Percentiles rank a stretch among this genome's conserved stretches.
These are phyloP conservation scores for Sphaerostilbella broomeana DNA, from an alignment of 2,329 filamentous ascomycete species.

Conservation along the genomic window DNA sequence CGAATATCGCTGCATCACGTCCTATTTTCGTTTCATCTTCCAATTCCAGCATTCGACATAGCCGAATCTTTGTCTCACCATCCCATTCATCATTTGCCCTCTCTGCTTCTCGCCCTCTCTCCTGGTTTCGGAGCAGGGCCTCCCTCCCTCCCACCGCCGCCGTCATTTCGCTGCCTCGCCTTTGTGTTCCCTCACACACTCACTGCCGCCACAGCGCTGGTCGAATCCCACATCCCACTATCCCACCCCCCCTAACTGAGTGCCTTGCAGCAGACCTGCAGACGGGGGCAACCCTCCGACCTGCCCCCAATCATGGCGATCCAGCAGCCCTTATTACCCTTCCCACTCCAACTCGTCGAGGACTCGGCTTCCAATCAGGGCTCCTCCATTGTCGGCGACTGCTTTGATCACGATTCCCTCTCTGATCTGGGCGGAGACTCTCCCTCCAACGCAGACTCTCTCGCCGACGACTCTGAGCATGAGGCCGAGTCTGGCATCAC, in stretches of 20 bases:
- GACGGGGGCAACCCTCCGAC: conserved; percentile 11
- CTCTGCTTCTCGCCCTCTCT: background rate
- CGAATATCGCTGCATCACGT: background rate
- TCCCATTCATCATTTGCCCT: background rate
- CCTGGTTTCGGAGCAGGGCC: background rate
- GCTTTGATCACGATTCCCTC: conserved; percentile 13
- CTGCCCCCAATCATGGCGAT: conserved; percentile 22
- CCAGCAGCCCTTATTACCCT: conserved; percentile 16
- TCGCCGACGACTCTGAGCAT: conserved; percentile 13
- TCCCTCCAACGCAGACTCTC: conserved; percentile 13
- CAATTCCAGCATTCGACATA: background rate
- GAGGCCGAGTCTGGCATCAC: conserved; percentile 19
- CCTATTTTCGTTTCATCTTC: too few species aligned
- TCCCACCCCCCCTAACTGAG: conserved; percentile 9
- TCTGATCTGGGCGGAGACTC: conserved; percentile 14
- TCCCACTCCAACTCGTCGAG: conserved; percentile 17
- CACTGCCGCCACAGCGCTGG: conserved; percentile 6
- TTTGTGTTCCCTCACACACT: conserved; percentile 11
- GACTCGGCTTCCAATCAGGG: conserved; percentile 18
- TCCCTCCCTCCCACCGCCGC: too few species aligned
- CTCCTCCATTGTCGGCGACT: conserved; percentile 16
- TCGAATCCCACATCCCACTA: conserved; percentile 15
- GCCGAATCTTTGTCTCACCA: background rate
- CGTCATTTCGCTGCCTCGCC: background rate
- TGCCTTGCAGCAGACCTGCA: conserved; percentile 18